Evolutionary conservation across 345 rosid species (phyloP).

Genomic region (rapeseed (Brassica napus)): DNA sequence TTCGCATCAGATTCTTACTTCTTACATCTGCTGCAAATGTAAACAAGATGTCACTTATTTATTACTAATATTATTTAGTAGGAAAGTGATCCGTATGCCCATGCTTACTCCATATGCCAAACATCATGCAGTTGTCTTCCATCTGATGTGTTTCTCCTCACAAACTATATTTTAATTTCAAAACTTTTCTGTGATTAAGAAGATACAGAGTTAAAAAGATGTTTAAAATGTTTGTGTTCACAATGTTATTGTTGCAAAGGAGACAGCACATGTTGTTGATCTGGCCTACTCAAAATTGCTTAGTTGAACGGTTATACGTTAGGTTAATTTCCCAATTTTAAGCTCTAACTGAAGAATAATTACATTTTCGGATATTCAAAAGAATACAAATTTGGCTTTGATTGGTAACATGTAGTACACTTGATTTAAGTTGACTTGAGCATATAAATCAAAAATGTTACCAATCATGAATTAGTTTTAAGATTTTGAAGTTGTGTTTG

Average conservation of each 20-base stretch:
- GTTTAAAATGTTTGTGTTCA: neutral
- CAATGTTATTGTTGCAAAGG: neutral
- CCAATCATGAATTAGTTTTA: too few relatives aligned
- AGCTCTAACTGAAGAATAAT: neutral
- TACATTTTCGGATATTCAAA: neutral
- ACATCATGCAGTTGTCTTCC: slow-evolving; percentile 31
- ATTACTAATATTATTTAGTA: neutral
- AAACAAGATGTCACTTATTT: neutral
- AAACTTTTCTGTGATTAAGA: neutral
- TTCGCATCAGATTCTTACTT: neutral
- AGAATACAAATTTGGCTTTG: neutral
- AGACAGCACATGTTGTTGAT: neutral
- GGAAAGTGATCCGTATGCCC: slow-evolving; percentile 22
- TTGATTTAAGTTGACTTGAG: too few relatives aligned
- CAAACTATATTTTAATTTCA: neutral
- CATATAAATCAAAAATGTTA: too few relatives aligned
- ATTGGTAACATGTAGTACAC: too few relatives aligned
- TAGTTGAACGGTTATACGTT: neutral
- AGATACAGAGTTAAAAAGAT: neutral
- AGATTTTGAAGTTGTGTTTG: too few relatives aligned
- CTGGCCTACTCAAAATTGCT: neutral
- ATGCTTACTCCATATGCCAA: slow-evolving; percentile 23
- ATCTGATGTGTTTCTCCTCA: slow-evolving; percentile 19
- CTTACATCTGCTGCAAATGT: neutral
- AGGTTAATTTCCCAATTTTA: neutral